These are phyloP conservation scores for Posidonia australis DNA, from an alignment of 106 monocot species.

Conservation along the genomic window DNA sequence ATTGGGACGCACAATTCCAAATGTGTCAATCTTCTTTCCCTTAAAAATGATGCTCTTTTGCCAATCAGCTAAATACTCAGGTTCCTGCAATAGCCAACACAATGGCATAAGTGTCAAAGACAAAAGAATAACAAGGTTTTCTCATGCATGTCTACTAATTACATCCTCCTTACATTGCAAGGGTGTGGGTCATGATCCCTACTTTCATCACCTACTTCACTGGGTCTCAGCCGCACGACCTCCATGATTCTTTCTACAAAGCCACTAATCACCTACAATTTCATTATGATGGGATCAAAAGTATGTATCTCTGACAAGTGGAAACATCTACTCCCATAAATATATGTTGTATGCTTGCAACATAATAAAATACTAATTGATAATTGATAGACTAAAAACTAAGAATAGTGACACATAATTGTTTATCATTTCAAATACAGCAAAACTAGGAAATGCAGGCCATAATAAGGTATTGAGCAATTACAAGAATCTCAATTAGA, in stretches of 20 bases:
- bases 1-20: slow-evolving; percentile 16
- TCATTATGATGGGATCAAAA: neutral
- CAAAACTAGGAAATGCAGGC: too few species aligned
- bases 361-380: too few species aligned
- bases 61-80: slow-evolving; percentile 8
- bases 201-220: neutral
- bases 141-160: neutral
- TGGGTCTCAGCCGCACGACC: neutral
- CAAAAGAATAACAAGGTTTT: neutral
- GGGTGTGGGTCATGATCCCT: slow-evolving; percentile 5
- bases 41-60: slow-evolving; percentile 11
- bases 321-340: too few species aligned
- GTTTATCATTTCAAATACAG: too few species aligned
- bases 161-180: slow-evolving; percentile 7
- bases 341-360: too few species aligned
- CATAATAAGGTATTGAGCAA: too few species aligned
- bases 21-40: slow-evolving; percentile 9
- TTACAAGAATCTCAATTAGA: too few species aligned
- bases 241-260: slow-evolving; percentile 14
- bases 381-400: too few species aligned
- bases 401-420: too few species aligned
- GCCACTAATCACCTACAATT: slow-evolving; percentile 6
- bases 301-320: too few species aligned
- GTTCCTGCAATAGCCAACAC: slow-evolving; percentile 6
- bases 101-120: neutral